Evolutionary conservation across 176 grass and related monocot genomes (phyloP).

Genomic region (Aechmea fasciata): DNA sequence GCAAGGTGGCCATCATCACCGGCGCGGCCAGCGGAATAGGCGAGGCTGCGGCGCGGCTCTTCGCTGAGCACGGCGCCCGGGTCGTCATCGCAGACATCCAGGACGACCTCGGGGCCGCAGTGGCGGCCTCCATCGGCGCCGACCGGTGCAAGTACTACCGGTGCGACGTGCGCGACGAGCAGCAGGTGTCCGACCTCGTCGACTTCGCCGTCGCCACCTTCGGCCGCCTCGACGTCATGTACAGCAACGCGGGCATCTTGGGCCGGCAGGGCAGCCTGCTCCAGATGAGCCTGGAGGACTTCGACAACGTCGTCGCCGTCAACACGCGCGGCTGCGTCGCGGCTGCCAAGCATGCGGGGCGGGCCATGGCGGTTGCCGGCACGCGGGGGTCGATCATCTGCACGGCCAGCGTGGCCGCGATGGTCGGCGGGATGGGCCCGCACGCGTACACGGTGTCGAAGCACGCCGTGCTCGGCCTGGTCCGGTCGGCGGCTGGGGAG

Average conservation of each 20-base stretch:
- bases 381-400: conserved; percentile 57
- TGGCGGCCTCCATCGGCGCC: conserved; percentile 37
- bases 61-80: conserved; percentile 52
- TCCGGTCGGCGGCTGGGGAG: conserved; percentile 49
- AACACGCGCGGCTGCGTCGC: conserved; percentile 54
- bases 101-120: conserved; percentile 47
- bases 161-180: conserved; percentile 69
- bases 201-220: conserved; percentile 27
- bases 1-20: conserved; percentile 75
- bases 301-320: conserved; percentile 74
- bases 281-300: conserved; percentile 35
- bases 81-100: conserved; percentile 69
- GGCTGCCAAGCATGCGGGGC: conserved; percentile 56
- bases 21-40: conserved; percentile 62
- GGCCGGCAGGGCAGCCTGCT: conserved; percentile 27
- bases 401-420: conserved; percentile 52
- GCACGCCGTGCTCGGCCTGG: conserved; percentile 67
- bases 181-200: conserved; percentile 53
- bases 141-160: conserved; percentile 40
- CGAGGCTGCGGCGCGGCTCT: conserved; percentile 55
- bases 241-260: conserved; percentile 72
- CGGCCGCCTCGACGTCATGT: conserved; percentile 70
- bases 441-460: conserved; percentile 67
- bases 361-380: conserved; percentile 33
- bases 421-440: conserved; percentile 47